phyloP scores from a whole-genome alignment of 805 yeast genomes.

The Jamesozyma spencerorum region DNA sequence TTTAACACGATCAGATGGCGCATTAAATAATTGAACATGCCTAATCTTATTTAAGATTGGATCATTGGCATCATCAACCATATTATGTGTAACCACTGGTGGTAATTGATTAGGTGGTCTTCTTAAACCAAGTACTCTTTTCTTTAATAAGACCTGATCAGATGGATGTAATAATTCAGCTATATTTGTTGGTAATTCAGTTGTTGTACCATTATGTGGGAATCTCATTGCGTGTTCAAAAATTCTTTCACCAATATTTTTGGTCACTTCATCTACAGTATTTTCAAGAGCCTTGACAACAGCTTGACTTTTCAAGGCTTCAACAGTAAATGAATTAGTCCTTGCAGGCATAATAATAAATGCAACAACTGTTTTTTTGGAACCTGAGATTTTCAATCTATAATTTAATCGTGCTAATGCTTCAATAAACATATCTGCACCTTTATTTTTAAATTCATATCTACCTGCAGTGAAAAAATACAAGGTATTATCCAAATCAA shows the following conservation, averaged over 20 bases:
- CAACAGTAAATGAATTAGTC: constrained; percentile 89
- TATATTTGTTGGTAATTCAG: constrained; percentile 64
- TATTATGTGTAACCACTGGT: constrained; percentile 94
- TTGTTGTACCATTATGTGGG: constrained; percentile 39
- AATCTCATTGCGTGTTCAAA: constrained; percentile 82
- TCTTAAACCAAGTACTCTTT: constrained; percentile 88
- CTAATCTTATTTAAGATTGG: constrained; percentile 89
- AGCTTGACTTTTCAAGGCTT: constrained; percentile 92
- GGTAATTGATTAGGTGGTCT: constrained; percentile 67
- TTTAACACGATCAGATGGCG: constrained; percentile 84
- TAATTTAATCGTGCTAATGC: constrained; percentile 87
- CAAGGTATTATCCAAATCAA: constrained; percentile 85
- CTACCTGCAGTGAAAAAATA: constrained; percentile 96
- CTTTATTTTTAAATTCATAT: constrained; percentile 93
- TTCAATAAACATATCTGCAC: constrained; percentile 92
- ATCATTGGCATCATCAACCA: constrained; percentile 85
- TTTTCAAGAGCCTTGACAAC: constrained; percentile 84
- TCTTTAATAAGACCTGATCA: constrained; percentile 79
- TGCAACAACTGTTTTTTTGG: constrained; percentile 90
- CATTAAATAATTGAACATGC: constrained; percentile 82
- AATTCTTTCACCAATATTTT: constrained; percentile 73
- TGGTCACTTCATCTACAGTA: constrained; percentile 82
- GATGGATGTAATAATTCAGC: constrained; percentile 79
- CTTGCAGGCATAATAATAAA: constrained; percentile 97
- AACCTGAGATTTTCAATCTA: constrained; percentile 66